phyloP scores from a whole-genome alignment of 78 protist species.

The Dictyostelium firmibasis region DNA sequence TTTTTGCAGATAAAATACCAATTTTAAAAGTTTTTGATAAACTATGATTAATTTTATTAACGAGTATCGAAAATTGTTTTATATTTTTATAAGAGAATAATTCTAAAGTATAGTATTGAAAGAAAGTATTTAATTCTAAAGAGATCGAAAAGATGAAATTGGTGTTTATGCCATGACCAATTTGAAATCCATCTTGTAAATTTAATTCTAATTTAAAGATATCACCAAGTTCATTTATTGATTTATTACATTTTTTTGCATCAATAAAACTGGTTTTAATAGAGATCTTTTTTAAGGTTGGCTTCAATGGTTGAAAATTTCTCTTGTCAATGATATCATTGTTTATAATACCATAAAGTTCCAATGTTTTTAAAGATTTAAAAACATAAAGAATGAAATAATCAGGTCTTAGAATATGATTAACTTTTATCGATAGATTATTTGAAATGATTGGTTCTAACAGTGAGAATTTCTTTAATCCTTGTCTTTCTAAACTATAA shows the following conservation, averaged over 20 bases:
- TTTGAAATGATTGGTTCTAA: neutral
- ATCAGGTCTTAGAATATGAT: neutral
- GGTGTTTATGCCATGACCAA: neutral
- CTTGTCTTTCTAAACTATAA: neutral
- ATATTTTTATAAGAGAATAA: neutral
- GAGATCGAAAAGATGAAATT: neutral
- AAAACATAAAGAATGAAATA: neutral
- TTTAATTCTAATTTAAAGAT: neutral
- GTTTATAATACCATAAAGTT: neutral
- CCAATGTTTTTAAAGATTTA: neutral
- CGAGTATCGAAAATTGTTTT: neutral
- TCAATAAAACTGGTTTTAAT: neutral
- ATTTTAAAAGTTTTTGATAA: neutral
- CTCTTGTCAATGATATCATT: neutral
- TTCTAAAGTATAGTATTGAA: neutral
- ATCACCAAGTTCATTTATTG: neutral
- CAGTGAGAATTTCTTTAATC: neutral
- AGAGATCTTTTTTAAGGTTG: neutral
- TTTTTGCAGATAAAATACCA: neutral
- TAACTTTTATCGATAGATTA: neutral
- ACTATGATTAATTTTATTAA: neutral
- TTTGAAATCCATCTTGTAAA: neutral
- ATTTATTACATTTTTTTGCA: neutral
- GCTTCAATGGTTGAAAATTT: neutral
- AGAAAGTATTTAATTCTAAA: neutral